Evolutionary conservation across 441 rosid species (phyloP), one percentile per base, ranked within the genome.

Genomic region (Corymbia calophylla): DNA sequence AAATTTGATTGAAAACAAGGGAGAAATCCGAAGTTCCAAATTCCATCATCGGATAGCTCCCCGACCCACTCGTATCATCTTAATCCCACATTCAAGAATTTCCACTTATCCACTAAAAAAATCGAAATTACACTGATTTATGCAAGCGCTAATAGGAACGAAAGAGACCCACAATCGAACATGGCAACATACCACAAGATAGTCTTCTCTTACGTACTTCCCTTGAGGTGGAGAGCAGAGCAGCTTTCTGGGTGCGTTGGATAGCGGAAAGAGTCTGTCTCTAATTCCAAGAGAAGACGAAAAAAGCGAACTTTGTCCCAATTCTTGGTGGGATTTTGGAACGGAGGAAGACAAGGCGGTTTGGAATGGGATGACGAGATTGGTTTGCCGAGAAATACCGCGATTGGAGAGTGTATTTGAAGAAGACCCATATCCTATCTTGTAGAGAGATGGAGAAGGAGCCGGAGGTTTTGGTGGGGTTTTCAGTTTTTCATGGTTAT

Each of bases 181-280:
- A 7, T 9, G 21, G 88, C 53, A 66, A 15, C 92, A 11, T 94
- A 97, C 99, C 97, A 97, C 98, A 86, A 95, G 96, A 91, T 97
- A 95, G 92, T 97, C 99, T 91, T 96, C 97, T 90, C 97, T 94
- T 87, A 97, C 93, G 91, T 93, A 88, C 92, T 96, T 97, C 0
- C 98, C 98, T 2, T 89, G 94, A 88, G 96, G 96, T 31, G 98
- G 97, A 82, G 89, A 87, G 92, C 98, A 95, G 55, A 95, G 95
- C 91, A 95, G 90, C 96, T 92, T 97, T 90, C 94, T 93, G 44
- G 94, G 94, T 4, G 51, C 95, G 44, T 93, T 94, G 85, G 95
- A 92, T 73, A 95, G 93, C 31, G 96, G 91, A 81, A 92, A 91
- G 70, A 91, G 92, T 7, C 89, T 88, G 58, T 82, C 90, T 27